Evolutionary conservation across 352 stramenopile genomes (phyloP).

Genomic region (Phytophthora melonis): DNA sequence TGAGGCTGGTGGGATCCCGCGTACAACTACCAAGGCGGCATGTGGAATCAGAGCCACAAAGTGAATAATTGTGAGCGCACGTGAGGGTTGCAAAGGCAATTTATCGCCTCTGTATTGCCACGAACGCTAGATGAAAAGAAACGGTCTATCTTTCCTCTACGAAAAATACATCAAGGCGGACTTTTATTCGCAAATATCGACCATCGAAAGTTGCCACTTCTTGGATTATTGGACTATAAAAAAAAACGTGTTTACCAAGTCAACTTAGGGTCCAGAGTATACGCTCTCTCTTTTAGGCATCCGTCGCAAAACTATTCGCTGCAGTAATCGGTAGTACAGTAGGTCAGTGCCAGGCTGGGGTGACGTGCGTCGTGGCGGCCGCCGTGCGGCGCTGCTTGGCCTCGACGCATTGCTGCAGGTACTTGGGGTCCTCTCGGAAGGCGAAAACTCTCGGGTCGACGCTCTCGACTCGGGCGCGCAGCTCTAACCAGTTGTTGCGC

Average conservation of each 20-base stretch:
- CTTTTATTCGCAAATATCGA: not conserved
- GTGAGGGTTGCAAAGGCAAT: not conserved
- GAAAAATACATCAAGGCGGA: not conserved
- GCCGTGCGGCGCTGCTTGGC: slow-evolving; percentile 31
- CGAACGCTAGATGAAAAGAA: not conserved
- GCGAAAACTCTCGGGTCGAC: slow-evolving; percentile 35
- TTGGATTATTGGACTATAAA: not conserved
- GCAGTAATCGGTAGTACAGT: too few species aligned
- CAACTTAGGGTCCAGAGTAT: too few species aligned
- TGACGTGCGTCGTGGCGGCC: slow-evolving; percentile 19
- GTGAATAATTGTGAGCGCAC: slow-evolving; percentile 21
- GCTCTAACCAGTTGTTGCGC: slow-evolving; percentile 27
- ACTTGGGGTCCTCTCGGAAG: slow-evolving; percentile 34
- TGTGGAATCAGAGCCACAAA: slow-evolving; percentile 31
- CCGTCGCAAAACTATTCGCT: too few species aligned
- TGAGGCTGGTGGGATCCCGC: not conserved
- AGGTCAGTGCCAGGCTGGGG: slow-evolving; percentile 31
- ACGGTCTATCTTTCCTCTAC: not conserved
- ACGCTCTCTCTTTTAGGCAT: too few species aligned
- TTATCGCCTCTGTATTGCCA: not conserved
- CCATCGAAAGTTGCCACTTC: not conserved
- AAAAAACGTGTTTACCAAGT: too few species aligned
- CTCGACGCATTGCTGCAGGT: slow-evolving; percentile 31
- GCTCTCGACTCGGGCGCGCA: slow-evolving; percentile 33
- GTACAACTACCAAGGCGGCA: slow-evolving; percentile 2